These are phyloP conservation scores for Hirsutella thompsonii DNA, from an alignment of 2,329 filamentous ascomycete genomes.

Conservation along the genomic window DNA sequence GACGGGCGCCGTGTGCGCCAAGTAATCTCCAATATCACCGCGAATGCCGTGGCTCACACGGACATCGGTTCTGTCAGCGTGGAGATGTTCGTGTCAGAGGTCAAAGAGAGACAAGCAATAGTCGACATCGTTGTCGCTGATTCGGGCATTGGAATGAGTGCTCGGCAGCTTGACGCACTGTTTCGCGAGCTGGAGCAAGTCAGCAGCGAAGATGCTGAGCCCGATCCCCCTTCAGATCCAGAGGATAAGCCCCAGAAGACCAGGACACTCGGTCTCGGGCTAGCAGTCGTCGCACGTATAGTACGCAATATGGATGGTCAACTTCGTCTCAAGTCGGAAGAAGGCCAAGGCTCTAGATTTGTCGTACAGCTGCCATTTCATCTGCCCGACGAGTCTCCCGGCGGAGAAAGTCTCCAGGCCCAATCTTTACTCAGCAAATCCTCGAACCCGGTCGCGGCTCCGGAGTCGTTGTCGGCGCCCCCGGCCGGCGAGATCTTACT, in stretches of 20 bases:
- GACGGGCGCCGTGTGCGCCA: conserved; percentile 73
- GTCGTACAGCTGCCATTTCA: conserved; percentile 68
- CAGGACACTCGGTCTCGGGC: conserved; percentile 59
- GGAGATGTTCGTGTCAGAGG: conserved; percentile 51
- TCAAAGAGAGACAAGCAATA: conserved; percentile 40
- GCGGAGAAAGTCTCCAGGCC: conserved; percentile 5
- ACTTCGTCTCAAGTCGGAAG: conserved; percentile 69
- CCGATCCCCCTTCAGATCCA: conserved; percentile 8
- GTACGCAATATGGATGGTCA: conserved; percentile 88
- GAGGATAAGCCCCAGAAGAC: conserved; percentile 16
- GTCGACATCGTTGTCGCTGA: conserved; percentile 68
- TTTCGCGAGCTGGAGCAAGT: conserved; percentile 50
- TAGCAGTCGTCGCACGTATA: conserved; percentile 80
- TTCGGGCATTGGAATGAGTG: conserved; percentile 61
- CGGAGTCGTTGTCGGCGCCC: conserved; percentile 12
- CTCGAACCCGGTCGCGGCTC: conserved; percentile 7
- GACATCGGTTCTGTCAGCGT: conserved; percentile 52
- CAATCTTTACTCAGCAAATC: conserved; percentile 3
- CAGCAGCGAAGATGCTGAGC: conserved; percentile 28
- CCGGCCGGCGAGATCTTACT: conserved; percentile 47
- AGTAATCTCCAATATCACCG: conserved; percentile 68
- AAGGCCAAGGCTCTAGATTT: conserved; percentile 71
- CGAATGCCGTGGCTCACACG: conserved; percentile 77
- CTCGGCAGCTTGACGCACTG: conserved; percentile 40
- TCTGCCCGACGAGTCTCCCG: conserved; percentile 31